Evolutionary conservation across 306 rosid species (phyloP).

Genomic region (Inga leiocalycina): DNA sequence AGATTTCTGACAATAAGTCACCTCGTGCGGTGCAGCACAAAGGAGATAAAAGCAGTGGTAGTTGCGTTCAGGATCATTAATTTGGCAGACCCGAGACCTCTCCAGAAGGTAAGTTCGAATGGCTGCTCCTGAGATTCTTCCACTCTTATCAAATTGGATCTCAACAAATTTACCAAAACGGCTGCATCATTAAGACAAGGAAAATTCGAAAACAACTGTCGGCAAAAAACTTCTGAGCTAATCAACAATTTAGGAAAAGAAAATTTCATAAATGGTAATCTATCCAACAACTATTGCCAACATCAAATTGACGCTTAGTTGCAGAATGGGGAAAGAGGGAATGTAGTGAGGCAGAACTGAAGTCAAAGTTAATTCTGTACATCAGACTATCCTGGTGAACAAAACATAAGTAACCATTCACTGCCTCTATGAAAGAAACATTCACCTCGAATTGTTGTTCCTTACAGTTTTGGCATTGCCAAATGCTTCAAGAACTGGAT

Average conservation of each 20-base stretch:
- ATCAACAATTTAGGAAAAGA: slow-evolving; percentile 28
- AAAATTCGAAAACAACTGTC: slow-evolving; percentile 35
- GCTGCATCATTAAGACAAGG: slow-evolving; percentile 59
- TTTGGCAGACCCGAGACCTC: slow-evolving; percentile 98
- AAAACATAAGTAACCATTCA: slow-evolving; percentile 14
- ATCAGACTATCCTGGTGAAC: background rate
- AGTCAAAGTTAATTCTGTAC: background rate
- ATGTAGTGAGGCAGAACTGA: background rate
- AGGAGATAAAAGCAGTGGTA: slow-evolving; percentile 98
- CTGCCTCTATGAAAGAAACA: slow-evolving; percentile 36
- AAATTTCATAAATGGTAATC: slow-evolving; percentile 17
- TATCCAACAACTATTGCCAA: slow-evolving; percentile 13
- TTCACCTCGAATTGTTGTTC: slow-evolving; percentile 97
- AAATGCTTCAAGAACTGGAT: slow-evolving; percentile 99
- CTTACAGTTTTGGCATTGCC: slow-evolving; percentile 99
- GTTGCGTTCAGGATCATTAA: slow-evolving; percentile 97
- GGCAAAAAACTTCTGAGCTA: slow-evolving; percentile 3
- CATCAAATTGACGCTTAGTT: background rate
- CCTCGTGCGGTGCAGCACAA: slow-evolving; percentile 99
- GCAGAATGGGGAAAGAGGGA: background rate
- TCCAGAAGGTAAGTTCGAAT: slow-evolving; percentile 96
- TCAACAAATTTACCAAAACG: slow-evolving; percentile 99
- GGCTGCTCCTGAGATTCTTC: slow-evolving; percentile 99
- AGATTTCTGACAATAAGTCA: slow-evolving; percentile 37
- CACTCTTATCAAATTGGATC: slow-evolving; percentile 95